phyloP scores from a whole-genome alignment of 139 green algal species.

The Coelastrella sp. region DNA sequence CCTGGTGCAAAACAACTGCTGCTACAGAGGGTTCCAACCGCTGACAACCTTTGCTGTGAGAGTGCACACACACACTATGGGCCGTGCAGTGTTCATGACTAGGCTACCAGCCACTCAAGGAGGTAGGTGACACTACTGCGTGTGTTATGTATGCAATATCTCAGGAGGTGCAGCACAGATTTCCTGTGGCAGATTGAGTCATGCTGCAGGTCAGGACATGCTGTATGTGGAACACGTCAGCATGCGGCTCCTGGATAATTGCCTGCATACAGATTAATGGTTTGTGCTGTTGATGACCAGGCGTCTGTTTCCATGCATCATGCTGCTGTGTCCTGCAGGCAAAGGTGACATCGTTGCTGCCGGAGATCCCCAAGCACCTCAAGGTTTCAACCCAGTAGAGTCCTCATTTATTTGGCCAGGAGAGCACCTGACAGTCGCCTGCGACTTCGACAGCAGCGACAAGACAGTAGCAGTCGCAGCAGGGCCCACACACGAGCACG shows the following conservation, averaged over 20 bases:
- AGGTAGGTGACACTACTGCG: background rate
- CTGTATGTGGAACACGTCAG: too few species aligned
- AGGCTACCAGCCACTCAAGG: too few species aligned
- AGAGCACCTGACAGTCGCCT: constrained; percentile 74
- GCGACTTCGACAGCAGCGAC: constrained; percentile 81
- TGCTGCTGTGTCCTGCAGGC: background rate
- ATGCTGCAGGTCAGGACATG: too few species aligned
- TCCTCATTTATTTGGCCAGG: constrained; percentile 58
- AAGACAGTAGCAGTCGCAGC: constrained; percentile 39
- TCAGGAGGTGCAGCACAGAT: too few species aligned
- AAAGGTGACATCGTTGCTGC: constrained; percentile 42
- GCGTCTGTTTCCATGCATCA: too few species aligned
- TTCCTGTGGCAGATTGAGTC: too few species aligned
- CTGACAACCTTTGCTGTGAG: constrained; percentile 84
- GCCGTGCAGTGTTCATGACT: constrained; percentile 65
- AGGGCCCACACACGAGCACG: constrained; percentile 73
- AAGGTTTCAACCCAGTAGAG: constrained; percentile 81
- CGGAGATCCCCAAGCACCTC: constrained; percentile 60
- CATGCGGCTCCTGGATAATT: too few species aligned
- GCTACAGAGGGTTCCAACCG: constrained; percentile 79
- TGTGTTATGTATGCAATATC: background rate
- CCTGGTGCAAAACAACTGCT: constrained; percentile 82
- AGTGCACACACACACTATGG: constrained; percentile 90
- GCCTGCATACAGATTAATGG: too few species aligned
- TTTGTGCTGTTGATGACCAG: too few species aligned